Conservation (phyloP, 768 basidiomycete species). For the Trametes punicea region DNA sequence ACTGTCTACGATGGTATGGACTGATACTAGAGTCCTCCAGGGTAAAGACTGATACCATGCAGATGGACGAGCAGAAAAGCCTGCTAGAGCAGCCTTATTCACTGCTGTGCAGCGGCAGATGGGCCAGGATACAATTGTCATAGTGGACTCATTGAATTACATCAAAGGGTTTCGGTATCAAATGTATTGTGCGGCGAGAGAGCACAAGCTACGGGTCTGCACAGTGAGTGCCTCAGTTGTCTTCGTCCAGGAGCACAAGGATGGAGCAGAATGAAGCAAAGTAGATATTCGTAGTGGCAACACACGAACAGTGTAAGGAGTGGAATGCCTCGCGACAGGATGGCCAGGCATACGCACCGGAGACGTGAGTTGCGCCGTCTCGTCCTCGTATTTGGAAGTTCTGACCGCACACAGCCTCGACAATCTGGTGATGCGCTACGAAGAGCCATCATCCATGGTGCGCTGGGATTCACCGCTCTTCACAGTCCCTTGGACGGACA, state of each 20-base stretch:
- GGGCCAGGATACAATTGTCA: slow-evolving; percentile 69
- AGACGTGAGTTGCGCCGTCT: slow-evolving; percentile 53
- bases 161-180: slow-evolving; percentile 99
- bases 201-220: slow-evolving; percentile 78
- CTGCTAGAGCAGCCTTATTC: slow-evolving; percentile 80
- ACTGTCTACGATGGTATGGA: slow-evolving; percentile 69
- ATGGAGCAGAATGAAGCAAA: slow-evolving; percentile 20
- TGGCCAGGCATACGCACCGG: slow-evolving; percentile 51
- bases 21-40: background rate
- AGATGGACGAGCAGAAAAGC: slow-evolving; percentile 85
- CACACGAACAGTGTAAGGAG: slow-evolving; percentile 68
- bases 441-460: slow-evolving; percentile 98
- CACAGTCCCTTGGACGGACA: slow-evolving; percentile 75
- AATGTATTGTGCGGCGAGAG: slow-evolving; percentile 93
- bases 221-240: slow-evolving; percentile 55
- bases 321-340: slow-evolving; percentile 64
- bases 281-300: slow-evolving; percentile 74
- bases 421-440: slow-evolving; percentile 83
- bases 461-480: slow-evolving; percentile 97
- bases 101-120: slow-evolving; percentile 78
- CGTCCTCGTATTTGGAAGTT: slow-evolving; percentile 15
- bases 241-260: background rate
- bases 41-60: background rate
- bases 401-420: slow-evolving; percentile 54
- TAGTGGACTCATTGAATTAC: slow-evolving; percentile 91